Base-by-base conservation (phyloP, 2,329 filamentous ascomycete species). In the Ciborinia camelliae region DNA sequence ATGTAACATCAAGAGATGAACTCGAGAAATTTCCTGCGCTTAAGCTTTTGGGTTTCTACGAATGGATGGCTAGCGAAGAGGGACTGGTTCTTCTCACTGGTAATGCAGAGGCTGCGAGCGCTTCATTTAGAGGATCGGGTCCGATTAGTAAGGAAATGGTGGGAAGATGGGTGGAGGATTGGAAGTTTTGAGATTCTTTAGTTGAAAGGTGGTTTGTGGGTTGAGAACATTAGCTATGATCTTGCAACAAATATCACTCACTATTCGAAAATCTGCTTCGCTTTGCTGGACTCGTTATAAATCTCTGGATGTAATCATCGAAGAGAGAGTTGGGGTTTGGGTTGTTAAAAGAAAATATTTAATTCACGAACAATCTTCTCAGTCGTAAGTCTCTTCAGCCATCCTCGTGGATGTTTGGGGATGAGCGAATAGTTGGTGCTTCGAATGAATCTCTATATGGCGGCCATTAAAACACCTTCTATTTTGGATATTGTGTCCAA, bases 1-100 rank as follows among this genome's bases (percentile, higher is more conserved):
- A 57, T 23, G 37, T 20, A 20, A 43, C 9, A 37, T 66, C 5
- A 20, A 28, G 2, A 73, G 71, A 63, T 82, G 82, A 68, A 67
- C 81, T 0, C 75, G 74, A 4, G 73, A 71, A 61, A 83, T 83
- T 68, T 81, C 81, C 0, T 81, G 78, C 15, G 67, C 54, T 84
- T 53, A 85, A 85, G 75, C 73, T 85, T 54, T 68, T 85, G 0
- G 72, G 72, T n/a, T 76, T 65, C 60, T 57, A 57, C 58, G 26
- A n/a, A 10, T 63, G 71, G 67, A 20, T 76, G 30, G 60, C 65
- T 65, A 35, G 64, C 0, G 35, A 59, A 14, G 68, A 70, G 18
- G 26, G 69, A 20, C 4, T 57, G 4, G 23, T 28, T 7, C 68
- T 63, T 8, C 47, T 58, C 0, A 64, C 69, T 20, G 35, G 52